Evolutionary conservation across 2,329 filamentous ascomycete genomes (phyloP), one percentile per base, ranked within the genome.

Genomic region (Hypoxylon sp.): DNA sequence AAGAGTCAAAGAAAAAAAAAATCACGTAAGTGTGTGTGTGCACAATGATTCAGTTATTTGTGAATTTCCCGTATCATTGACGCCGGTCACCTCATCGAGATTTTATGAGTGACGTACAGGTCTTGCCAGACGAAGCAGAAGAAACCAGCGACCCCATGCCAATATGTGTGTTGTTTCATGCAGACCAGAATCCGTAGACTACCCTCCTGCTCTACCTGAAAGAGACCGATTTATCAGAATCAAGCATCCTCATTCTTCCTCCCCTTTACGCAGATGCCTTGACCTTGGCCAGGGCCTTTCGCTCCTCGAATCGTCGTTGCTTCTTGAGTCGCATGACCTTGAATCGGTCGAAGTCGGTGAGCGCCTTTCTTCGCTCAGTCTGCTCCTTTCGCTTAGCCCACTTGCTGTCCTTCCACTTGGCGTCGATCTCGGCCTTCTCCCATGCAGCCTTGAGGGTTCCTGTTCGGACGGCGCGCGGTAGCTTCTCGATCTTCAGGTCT

Each of bases 291-390:
- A 97, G 88, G 80, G 93, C 91, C 92, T 98, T 98, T 86, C 92
- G 92, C 85, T 97, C 91, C 89, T 98, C 94, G 87, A 97, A 98
- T 83, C 94, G 93, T 83, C 94, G 93, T 91, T 98, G 94, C 91
- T 99, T 99, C 92, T 95, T 97, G 86, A 98, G 89, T 85, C 95
- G 91, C 90, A 98, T 89, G 79, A 98, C 96, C 93, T 99, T 98
- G 93, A 98, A 99, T 84, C 96, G 92, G 89, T 99, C 96, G 82
- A 99, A 99, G 89, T 99, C 96, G 85, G 91, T 97, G 76, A 99
- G 88, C 80, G 90, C 89, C 87, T 91, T 92, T 88, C 96, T 92
- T 87, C 93, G 92, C 84, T 93, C 88, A 79, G 89, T 88, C 86
- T 93, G 91, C 77, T 90, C 90, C 81, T 92, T 90, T 89, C 93